A percentile compares a stretch with the other conserved stretches of the same genome.
phyloP scores from a whole-genome alignment of 2,329 filamentous ascomycete genomes.

The Rutstroemia sp. region DNA sequence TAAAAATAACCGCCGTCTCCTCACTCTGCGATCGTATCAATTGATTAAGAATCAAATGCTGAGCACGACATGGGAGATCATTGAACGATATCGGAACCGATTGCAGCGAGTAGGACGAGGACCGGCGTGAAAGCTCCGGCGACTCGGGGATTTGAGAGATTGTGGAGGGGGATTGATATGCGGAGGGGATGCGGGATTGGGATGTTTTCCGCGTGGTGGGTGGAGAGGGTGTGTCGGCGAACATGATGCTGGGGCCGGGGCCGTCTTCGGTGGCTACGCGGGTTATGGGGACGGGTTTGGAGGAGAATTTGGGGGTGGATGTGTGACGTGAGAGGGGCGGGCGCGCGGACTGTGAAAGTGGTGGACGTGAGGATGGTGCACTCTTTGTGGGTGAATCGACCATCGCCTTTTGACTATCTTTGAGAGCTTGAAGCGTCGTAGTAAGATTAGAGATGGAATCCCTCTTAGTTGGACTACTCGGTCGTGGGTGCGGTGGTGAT shows the following conservation, averaged over 20 bases:
- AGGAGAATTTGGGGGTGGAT: conserved; percentile 28
- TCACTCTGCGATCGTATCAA: conserved; percentile 26
- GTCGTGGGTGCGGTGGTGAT: conserved; percentile 4
- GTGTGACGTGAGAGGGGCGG: conserved; percentile 32
- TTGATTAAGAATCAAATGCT: conserved; percentile 28
- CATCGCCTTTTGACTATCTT: conserved; percentile 66
- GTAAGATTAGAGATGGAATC: conserved; percentile 14
- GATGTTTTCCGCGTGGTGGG: conserved; percentile 28
- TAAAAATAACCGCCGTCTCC: conserved; percentile 45
- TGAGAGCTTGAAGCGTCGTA: conserved; percentile 34
- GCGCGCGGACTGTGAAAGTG: conserved; percentile 45
- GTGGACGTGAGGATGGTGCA: conserved; percentile 26
- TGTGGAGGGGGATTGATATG: conserved; percentile 16
- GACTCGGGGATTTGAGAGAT: conserved; percentile 42
- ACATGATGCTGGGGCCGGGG: conserved; percentile 67
- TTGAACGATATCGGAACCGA: conserved; percentile 24
- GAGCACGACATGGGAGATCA: conserved; percentile 18
- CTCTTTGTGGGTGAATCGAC: conserved; percentile 49
- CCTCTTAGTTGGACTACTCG: conserved; percentile 9
- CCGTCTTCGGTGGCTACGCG: conserved; percentile 55
- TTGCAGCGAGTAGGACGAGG: conserved; percentile 17
- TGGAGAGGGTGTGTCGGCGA: conserved; percentile 16
- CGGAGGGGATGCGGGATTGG: conserved; percentile 19
- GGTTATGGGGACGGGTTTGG: conserved; percentile 14
- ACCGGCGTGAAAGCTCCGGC: conserved; percentile 24